A percentile compares a stretch with the other conserved stretches of the same genome.
These are phyloP conservation scores for Podospora pseudocomata DNA, from an alignment of 495 filamentous ascomycete genomes.

Conservation along the genomic window DNA sequence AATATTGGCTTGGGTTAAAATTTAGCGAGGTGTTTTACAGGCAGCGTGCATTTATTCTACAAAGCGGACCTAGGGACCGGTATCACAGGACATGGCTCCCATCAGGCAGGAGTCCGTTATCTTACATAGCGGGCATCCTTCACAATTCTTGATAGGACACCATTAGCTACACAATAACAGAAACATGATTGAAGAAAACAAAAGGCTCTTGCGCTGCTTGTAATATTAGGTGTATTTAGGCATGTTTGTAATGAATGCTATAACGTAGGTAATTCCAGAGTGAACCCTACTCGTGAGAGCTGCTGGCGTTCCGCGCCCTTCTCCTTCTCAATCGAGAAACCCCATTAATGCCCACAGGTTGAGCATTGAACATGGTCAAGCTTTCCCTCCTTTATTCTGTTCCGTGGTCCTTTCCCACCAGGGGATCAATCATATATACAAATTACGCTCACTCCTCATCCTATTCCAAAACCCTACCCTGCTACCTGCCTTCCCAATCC, in stretches of 20 bases:
- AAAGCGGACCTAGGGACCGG: not conserved
- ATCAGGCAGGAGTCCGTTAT: not conserved
- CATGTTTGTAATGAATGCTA: not conserved
- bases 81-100: not conserved
- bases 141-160: not conserved
- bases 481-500: not conserved
- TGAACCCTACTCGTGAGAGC: not conserved
- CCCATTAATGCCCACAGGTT: not conserved
- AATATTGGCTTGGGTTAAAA: slow-evolving; percentile 1
- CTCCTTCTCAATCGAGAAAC: not conserved
- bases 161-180: not conserved
- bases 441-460: not conserved
- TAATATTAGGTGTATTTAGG: not conserved
- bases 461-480: slow-evolving; percentile 1
- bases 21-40: slow-evolving; percentile 1
- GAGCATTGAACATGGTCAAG: not conserved
- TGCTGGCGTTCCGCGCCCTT: too few species aligned
- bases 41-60: not conserved
- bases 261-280: not conserved
- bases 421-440: not conserved
- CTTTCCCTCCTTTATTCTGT: not conserved
- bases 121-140: not conserved
- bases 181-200: not conserved
- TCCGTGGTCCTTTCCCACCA: not conserved
- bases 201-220: not conserved